Percentiles rank a stretch among this genome's conserved stretches.
Evolutionary conservation across 2,329 filamentous ascomycete species (phyloP).

Genomic region (Fusarium torreyae): DNA sequence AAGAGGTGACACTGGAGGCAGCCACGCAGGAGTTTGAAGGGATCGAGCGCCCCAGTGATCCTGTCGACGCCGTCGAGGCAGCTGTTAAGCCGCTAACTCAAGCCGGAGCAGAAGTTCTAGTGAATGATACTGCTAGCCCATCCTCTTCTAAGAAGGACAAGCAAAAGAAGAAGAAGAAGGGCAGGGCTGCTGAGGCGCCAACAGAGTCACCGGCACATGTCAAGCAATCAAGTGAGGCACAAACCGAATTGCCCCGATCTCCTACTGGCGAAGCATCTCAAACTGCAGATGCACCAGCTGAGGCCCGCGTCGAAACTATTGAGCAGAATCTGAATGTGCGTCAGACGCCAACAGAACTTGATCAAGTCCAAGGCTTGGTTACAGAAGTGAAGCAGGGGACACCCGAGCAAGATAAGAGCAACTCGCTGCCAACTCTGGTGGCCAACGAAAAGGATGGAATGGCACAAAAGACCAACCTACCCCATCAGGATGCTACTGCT

Average conservation of each 20-base stretch:
- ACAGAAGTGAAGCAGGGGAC: not conserved
- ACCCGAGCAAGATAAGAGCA: not conserved
- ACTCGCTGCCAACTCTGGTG: not conserved
- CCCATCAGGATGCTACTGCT: not conserved
- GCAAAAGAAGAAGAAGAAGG: conserved; percentile 41
- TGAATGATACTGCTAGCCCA: conserved; percentile 25
- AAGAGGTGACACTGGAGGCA: conserved; percentile 1
- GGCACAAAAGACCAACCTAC: not conserved
- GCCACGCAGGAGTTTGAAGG: not conserved
- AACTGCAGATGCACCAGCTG: not conserved
- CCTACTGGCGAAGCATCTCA: not conserved
- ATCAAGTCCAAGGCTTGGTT: not conserved
- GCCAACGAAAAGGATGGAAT: not conserved
- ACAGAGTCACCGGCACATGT: conserved; percentile 6
- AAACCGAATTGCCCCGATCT: not conserved
- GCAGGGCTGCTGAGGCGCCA: conserved; percentile 14
- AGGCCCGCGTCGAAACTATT: not conserved
- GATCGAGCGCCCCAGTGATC: not conserved
- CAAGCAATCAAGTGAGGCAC: conserved; percentile 5
- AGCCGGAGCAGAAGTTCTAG: conserved; percentile 9
- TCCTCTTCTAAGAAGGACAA: conserved; percentile 41
- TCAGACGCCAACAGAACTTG: not conserved
- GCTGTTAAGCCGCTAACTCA: not conserved
- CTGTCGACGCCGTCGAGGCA: conserved; percentile 5
- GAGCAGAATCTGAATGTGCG: not conserved